These are phyloP conservation scores for Trichoderma sp. DNA, from an alignment of 2,329 filamentous ascomycete species.

Conservation along the genomic window DNA sequence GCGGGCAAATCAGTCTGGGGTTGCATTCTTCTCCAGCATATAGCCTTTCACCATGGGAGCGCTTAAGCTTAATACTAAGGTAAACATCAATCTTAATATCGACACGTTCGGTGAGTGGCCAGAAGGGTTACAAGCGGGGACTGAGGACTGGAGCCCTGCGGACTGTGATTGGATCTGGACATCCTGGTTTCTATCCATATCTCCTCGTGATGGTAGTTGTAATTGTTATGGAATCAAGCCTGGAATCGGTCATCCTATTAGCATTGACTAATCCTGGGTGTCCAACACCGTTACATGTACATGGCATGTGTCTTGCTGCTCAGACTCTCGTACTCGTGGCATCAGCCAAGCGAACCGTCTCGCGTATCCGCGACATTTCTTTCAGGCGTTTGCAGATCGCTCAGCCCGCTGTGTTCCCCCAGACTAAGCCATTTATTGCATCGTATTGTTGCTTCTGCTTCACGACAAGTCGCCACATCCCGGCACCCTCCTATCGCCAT, in stretches of 20 bases:
- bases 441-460: neutral
- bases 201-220: neutral
- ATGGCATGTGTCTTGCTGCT: neutral
- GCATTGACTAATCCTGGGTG: neutral
- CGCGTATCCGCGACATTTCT: neutral
- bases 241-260: neutral
- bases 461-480: neutral
- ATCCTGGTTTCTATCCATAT: neutral
- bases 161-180: neutral
- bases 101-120: neutral
- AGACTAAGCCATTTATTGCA: neutral
- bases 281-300: neutral
- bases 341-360: neutral
- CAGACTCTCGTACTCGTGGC: neutral
- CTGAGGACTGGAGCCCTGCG: neutral
- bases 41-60: neutral
- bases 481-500: neutral
- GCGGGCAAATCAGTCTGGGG: neutral
- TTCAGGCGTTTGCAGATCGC: neutral
- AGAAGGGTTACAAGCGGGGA: neutral
- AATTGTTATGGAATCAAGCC: neutral
- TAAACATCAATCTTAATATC: neutral
- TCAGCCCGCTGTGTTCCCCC: neutral
- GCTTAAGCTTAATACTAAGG: constrained; percentile 17
- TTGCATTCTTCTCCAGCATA: neutral